phyloP scores from a whole-genome alignment of 495 filamentous ascomycete species.

The Tuber brumale region DNA sequence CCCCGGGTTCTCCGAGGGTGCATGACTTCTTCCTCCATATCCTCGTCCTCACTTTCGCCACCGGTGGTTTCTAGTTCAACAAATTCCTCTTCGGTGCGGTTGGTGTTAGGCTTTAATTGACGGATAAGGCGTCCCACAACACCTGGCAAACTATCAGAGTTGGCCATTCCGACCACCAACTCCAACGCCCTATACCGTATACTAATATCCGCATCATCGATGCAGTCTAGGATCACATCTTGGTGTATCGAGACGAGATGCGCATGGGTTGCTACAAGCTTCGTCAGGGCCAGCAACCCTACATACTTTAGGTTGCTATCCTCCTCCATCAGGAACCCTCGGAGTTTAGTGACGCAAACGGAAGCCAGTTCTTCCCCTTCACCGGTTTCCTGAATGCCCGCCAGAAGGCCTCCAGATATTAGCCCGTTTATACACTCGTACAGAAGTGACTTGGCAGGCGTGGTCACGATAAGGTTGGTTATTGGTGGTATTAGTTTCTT shows the following conservation, averaged over 20 bases:
- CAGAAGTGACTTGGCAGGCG: constrained; percentile 88
- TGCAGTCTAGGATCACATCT: constrained; percentile 89
- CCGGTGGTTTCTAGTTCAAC: constrained; percentile 41
- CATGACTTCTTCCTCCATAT: constrained; percentile 40
- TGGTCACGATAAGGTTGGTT: constrained; percentile 85
- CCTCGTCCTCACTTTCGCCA: constrained; percentile 36
- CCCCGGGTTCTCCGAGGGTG: constrained; percentile 21
- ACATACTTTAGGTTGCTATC: constrained; percentile 98
- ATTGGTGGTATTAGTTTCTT: constrained; percentile 92
- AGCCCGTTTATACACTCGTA: constrained; percentile 99
- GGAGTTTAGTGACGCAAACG: constrained; percentile 83
- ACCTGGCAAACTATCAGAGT: constrained; percentile 67
- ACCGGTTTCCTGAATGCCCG: constrained; percentile 62
- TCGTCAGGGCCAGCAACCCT: constrained; percentile 86
- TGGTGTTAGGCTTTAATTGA: constrained; percentile 59
- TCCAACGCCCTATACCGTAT: constrained; percentile 90
- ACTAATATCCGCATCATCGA: constrained; percentile 93
- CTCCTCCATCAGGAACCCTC: constrained; percentile 87
- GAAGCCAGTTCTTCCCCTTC: constrained; percentile 89
- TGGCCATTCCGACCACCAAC: constrained; percentile 85
- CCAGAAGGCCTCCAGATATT: constrained; percentile 89
- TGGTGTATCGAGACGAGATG: constrained; percentile 82
- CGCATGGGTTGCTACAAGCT: constrained; percentile 83
- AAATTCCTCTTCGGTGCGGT: constrained; percentile 54
- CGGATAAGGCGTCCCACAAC: constrained; percentile 80